Conservation (phyloP, 305 asterid genomes). For the Plantago rigida region DNA sequence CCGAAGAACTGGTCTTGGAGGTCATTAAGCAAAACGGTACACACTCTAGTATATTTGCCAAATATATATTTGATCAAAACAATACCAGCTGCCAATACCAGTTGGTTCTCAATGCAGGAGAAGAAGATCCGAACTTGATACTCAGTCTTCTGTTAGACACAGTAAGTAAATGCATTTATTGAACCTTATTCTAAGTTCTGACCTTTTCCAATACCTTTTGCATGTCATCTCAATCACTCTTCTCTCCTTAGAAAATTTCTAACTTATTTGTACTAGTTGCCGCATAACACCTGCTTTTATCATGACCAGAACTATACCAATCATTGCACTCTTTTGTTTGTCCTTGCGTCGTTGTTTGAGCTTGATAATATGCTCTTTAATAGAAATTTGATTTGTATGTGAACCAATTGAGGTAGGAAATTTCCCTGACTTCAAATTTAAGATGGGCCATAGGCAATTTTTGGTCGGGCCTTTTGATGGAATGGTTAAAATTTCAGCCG, state of each 20-base stretch:
- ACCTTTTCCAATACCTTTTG: background rate
- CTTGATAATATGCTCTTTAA: background rate
- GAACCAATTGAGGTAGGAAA: background rate
- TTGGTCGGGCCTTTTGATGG: background rate
- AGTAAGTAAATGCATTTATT: conserved; percentile 33
- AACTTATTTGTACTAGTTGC: background rate
- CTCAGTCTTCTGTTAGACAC: conserved; percentile 58
- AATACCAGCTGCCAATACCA: conserved; percentile 19
- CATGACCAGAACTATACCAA: background rate
- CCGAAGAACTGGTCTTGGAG: conserved; percentile 55
- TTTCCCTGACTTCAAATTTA: background rate
- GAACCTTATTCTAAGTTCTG: background rate
- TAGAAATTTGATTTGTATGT: background rate
- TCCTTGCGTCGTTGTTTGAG: background rate
- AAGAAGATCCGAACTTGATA: conserved; percentile 46
- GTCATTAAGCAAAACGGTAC: conserved; percentile 84
- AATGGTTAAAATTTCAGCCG: background rate
- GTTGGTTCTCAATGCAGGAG: conserved; percentile 41
- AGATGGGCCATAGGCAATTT: too few relatives aligned
- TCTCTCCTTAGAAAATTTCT: background rate
- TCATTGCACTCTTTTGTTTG: background rate
- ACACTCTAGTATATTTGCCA: conserved; percentile 12
- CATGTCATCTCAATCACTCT: background rate
- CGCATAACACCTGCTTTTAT: background rate
- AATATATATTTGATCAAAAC: conserved; percentile 14